Conservation (phyloP, 129 eudicot species). For the Kitagawia praeruptora region DNA sequence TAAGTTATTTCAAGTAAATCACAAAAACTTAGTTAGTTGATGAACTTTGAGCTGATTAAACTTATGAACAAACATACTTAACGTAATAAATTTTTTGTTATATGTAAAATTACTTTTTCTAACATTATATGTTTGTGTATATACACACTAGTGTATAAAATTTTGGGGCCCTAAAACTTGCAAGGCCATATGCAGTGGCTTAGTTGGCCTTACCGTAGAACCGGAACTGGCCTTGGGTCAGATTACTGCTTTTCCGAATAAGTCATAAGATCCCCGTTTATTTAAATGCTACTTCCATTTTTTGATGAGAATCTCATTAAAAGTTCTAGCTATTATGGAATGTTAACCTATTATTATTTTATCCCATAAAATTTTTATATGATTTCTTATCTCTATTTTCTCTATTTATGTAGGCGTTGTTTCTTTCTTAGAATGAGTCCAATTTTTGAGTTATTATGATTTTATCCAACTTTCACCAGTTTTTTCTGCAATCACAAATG, state of each 20-base stretch:
- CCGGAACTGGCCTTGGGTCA: background rate
- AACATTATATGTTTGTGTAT: too few relatives aligned
- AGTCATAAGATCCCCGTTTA: background rate
- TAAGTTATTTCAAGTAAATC: too few relatives aligned
- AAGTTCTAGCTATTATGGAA: background rate
- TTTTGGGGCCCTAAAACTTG: too few relatives aligned
- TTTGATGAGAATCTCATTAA: background rate
- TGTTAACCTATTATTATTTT: background rate
- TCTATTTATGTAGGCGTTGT: background rate
- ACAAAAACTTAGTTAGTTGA: too few relatives aligned
- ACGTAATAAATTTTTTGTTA: too few relatives aligned
- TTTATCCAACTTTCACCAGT: background rate
- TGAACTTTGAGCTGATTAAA: too few relatives aligned
- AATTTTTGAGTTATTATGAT: background rate
- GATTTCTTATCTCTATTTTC: background rate
- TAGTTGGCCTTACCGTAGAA: too few relatives aligned
- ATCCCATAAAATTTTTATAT: background rate
- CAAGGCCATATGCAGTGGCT: too few relatives aligned
- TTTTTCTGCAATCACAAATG: background rate
- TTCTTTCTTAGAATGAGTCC: background rate
- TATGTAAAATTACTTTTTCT: too few relatives aligned
- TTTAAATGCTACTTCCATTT: background rate
- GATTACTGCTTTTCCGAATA: background rate
- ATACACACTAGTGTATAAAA: too few relatives aligned
- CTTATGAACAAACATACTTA: too few relatives aligned